A percentile compares a stretch with the other conserved stretches of the same genome.
phyloP scores from a whole-genome alignment of 2,329 filamentous ascomycete species.

The Colletotrichum musicola region DNA sequence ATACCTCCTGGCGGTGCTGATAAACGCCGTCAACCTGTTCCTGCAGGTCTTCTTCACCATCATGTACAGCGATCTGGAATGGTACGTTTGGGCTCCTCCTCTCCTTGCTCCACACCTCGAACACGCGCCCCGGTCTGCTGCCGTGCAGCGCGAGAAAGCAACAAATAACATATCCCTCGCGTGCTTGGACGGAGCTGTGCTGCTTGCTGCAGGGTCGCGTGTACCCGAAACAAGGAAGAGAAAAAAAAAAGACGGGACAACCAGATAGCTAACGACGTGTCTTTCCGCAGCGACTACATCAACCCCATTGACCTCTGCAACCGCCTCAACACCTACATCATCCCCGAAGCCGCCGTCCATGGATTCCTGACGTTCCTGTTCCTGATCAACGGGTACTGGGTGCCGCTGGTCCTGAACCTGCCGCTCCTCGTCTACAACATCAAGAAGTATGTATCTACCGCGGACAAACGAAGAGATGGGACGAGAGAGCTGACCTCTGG shows the following conservation, averaged over 20 bases:
- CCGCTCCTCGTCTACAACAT: conserved; percentile 93
- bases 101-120: neutral
- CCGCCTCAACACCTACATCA: conserved; percentile 99
- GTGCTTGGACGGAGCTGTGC: conserved; percentile 12
- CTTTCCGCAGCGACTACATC: conserved; percentile 87
- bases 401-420: conserved; percentile 91
- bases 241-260: conserved; percentile 4
- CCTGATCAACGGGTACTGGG: conserved; percentile 98
- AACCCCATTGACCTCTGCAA: conserved; percentile 99
- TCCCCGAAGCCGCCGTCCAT: conserved; percentile 97
- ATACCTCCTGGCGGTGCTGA: conserved; percentile 96
- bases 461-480: neutral
- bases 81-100: conserved; percentile 71
- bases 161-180: neutral
- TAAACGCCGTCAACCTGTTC: conserved; percentile 99
- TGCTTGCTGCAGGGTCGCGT: conserved; percentile 4
- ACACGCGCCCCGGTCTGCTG: neutral
- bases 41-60: conserved; percentile 99
- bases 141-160: neutral
- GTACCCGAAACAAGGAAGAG: no score
- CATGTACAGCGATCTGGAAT: conserved; percentile 99
- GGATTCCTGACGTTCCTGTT: conserved; percentile 96
- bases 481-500: conserved; percentile 19
- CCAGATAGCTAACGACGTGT: conserved; percentile 45
- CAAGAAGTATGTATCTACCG: conserved; percentile 83